phyloP scores from a whole-genome alignment of 2,329 filamentous ascomycete species.

The Arthrobotrys entomopaga region DNA sequence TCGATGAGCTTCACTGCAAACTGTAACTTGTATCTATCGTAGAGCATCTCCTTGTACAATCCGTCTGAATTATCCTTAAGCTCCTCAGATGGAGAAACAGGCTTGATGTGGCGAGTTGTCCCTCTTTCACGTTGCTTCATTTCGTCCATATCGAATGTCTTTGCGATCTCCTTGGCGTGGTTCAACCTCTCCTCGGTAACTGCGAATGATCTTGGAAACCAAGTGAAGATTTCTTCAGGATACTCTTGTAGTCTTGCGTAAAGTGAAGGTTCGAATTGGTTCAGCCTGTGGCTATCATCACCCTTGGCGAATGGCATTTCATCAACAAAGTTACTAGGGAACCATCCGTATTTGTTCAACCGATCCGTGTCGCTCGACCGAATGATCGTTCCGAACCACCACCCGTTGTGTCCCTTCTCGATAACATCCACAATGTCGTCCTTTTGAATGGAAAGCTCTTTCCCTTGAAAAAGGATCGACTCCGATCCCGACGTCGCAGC shows the following conservation, averaged over 20 bases:
- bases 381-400: slow-evolving; percentile 49
- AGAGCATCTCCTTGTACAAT: slow-evolving; percentile 45
- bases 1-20: slow-evolving; percentile 48
- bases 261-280: slow-evolving; percentile 34
- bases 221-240: slow-evolving; percentile 44
- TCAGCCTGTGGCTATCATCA: slow-evolving; percentile 16
- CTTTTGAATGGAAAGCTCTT: slow-evolving; percentile 28
- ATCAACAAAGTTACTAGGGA: slow-evolving; percentile 51
- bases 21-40: slow-evolving; percentile 48
- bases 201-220: slow-evolving; percentile 46
- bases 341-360: slow-evolving; percentile 51
- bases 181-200: slow-evolving; percentile 37
- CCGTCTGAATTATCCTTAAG: slow-evolving; percentile 18
- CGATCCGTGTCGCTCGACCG: slow-evolving; percentile 31
- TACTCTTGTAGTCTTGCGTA: slow-evolving; percentile 44
- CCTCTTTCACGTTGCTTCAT: slow-evolving; percentile 23
- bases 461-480: neutral
- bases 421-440: slow-evolving; percentile 45
- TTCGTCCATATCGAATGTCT: slow-evolving; percentile 30
- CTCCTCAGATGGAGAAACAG: neutral
- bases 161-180: slow-evolving; percentile 27
- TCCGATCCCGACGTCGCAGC: neutral
- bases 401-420: slow-evolving; percentile 52
- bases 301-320: slow-evolving; percentile 28
- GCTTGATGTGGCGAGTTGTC: neutral